Base-by-base conservation (phyloP, 2,329 filamentous ascomycete genomes). In the Helminthosporium solani region DNA sequence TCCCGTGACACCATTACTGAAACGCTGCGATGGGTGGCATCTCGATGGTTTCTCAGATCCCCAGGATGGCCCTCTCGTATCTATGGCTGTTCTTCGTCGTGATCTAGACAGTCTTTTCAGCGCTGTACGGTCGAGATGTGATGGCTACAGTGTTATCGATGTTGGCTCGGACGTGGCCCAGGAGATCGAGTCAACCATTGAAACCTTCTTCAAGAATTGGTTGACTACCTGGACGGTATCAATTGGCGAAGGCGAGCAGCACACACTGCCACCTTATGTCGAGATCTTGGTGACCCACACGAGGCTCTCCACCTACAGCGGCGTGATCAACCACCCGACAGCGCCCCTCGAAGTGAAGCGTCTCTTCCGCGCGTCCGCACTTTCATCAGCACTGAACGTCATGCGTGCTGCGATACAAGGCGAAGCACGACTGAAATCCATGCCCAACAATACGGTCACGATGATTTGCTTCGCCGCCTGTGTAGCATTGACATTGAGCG, bases 371-470 rank as follows among this genome's bases (percentile, higher is more conserved):
- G 83, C 84, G 0, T 86, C 85, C 0, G 84, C 85, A 1, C 75
- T 89, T 0, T 87, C 85, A 0, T 86, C 85, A 0, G 84, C 86
- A 0, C 68, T 89, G n/a, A 88, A 87, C 47, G 86, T 89, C 3
- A 80, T 89, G 75, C 81, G 86, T 18, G 84, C 83, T 1, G 85
- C 85, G 0, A 86, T 88, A 5, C 85, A 88, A 64, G 85, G 85
- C 27, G 86, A 89, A 60, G 73, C 77, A 0, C 79, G 85, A 50
- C 75, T 89, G 0, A 83, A 83, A 44, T 88, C 85, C 0, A 89
- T 89, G 85, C 86, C 86, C 0, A 89, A 89, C 66, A 89, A 89
- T 56, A 88, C 86, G 0, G 81, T 85, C 44, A 87, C 88, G 53
- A 89, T 89, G 86, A 87, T 89, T 11, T 86, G 85, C 1, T 88